phyloP scores from a whole-genome alignment of 345 rosid genomes.

The Geranium brycei region DNA sequence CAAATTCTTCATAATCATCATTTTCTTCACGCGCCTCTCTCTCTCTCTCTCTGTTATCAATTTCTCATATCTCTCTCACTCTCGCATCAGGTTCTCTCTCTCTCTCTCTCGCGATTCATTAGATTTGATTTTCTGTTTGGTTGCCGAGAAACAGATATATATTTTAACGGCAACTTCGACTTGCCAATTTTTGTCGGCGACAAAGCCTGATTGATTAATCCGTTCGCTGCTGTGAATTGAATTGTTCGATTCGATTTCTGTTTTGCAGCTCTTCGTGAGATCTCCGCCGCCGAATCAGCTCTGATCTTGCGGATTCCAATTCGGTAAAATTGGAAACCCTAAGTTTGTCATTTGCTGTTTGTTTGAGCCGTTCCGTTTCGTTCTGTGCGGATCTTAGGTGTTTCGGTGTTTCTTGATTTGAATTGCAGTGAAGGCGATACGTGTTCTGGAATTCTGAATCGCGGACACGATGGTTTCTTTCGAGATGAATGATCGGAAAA shows the following conservation, averaged over 20 bases:
- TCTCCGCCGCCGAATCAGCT: background rate
- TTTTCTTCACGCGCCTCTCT: no score
- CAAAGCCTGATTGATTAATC: background rate
- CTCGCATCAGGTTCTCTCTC: background rate
- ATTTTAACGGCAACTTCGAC: background rate
- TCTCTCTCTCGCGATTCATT: background rate
- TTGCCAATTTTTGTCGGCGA: background rate
- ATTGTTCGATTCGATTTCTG: background rate
- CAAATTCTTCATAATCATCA: no score
- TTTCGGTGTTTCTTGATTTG: background rate
- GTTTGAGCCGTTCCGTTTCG: background rate
- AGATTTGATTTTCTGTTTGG: background rate
- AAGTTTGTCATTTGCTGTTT: background rate
- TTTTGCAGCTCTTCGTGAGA: background rate
- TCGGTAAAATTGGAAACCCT: background rate
- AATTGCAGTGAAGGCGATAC: background rate
- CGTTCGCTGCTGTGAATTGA: background rate
- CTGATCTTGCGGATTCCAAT: background rate
- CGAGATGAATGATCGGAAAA: conserved; percentile 30
- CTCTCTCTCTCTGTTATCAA: no score
- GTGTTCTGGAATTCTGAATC: background rate
- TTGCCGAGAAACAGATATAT: background rate
- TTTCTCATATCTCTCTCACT: background rate
- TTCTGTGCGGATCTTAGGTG: background rate
- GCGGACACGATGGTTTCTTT: conserved; percentile 19